A percentile compares a stretch with the other conserved stretches of the same genome.
Conservation (phyloP, 306 rosid species). For the Purshia tridentata region DNA sequence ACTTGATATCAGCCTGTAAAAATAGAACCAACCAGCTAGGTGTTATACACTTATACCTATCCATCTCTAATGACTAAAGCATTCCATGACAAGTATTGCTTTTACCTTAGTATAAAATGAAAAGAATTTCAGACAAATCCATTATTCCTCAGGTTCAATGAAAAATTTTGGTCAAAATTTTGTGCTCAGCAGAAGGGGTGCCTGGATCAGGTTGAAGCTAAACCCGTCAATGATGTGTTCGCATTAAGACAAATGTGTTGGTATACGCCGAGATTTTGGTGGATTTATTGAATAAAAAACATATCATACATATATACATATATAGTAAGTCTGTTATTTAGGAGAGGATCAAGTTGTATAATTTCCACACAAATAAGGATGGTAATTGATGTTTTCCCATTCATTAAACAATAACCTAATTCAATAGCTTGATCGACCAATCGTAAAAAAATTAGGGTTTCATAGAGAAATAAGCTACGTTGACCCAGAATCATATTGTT, state of each 20-base stretch:
- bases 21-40: background rate
- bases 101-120: background rate
- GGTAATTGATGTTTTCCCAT: no score
- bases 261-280: background rate
- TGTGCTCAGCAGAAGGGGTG: no score
- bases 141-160: no score
- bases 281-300: background rate
- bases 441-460: slow-evolving; percentile 8
- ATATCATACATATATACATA: no score
- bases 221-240: background rate
- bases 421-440: background rate
- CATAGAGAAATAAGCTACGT: background rate
- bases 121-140: no score
- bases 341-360: background rate
- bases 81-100: background rate
- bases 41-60: background rate
- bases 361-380: no score
- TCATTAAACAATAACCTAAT: background rate
- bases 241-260: background rate
- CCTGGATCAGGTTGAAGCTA: background rate
- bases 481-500: background rate
- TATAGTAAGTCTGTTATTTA: no score
- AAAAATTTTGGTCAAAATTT: no score
- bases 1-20: background rate
- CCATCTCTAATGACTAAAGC: background rate